A percentile compares a stretch with the other conserved stretches of the same genome.
These are phyloP conservation scores for Cardamine resedifolia DNA, from an alignment of 345 rosid genomes.

Conservation along the genomic window DNA sequence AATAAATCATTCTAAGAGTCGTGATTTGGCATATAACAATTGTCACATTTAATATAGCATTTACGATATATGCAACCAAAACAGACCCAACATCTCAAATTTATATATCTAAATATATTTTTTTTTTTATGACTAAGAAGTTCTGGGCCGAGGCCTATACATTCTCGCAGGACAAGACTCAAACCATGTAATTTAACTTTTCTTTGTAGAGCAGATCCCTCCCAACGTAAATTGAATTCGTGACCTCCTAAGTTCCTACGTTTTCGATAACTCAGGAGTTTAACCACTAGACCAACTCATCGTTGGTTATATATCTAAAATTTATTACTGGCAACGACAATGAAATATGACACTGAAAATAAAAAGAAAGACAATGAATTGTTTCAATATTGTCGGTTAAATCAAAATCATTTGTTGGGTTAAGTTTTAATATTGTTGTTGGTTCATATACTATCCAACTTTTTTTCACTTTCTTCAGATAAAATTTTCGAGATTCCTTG, in stretches of 20 bases:
- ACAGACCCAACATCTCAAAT: not conserved
- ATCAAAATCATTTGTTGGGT: not conserved
- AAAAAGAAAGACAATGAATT: not conserved
- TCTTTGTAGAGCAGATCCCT: too few relatives aligned
- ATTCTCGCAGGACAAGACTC: too few relatives aligned
- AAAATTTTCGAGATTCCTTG: not conserved
- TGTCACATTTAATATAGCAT: not conserved
- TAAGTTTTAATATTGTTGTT: not conserved
- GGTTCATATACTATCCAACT: not conserved
- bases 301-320: not conserved
- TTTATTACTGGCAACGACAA: not conserved
- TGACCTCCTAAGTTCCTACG: too few relatives aligned
- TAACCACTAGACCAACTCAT: too few relatives aligned
- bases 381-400: not conserved
- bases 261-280: too few relatives aligned
- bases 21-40: not conserved
- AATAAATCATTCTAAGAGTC: constrained; percentile 3
- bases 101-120: not conserved
- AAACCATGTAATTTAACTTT: too few relatives aligned
- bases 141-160: too few relatives aligned
- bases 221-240: too few relatives aligned
- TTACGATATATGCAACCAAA: constrained; percentile 4
- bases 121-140: too few relatives aligned
- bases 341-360: not conserved
- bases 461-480: not conserved